Evolutionary conservation across 768 basidiomycete genomes (phyloP).

Genomic region (Podaxis pistillaris): DNA sequence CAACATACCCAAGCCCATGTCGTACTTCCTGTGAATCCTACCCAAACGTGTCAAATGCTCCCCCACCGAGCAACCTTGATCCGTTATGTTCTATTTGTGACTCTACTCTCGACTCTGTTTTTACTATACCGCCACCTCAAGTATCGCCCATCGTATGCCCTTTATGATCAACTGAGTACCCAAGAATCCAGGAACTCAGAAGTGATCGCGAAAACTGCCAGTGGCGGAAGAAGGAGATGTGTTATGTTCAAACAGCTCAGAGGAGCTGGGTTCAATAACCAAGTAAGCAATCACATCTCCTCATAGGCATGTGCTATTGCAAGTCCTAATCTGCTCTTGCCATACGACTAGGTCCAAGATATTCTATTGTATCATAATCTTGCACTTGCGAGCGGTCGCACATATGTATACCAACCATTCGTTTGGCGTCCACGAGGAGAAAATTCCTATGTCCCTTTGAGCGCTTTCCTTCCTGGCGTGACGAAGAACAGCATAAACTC

Average conservation of each 20-base stretch:
- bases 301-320: neutral
- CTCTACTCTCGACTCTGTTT: neutral
- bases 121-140: conserved; percentile 31
- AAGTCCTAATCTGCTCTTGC: neutral
- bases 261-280: conserved; percentile 50
- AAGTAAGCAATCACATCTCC: conserved; percentile 26
- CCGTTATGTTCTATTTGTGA: neutral
- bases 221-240: conserved; percentile 30
- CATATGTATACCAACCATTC: conserved; percentile 44
- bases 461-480: conserved; percentile 40
- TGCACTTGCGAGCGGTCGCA: conserved; percentile 35
- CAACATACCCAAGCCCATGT: neutral
- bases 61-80: neutral
- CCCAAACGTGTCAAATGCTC: neutral
- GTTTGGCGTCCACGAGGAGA: conserved; percentile 45
- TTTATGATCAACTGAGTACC: conserved; percentile 33
- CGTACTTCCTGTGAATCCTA: neutral
- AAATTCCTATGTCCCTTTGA: conserved; percentile 38
- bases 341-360: conserved; percentile 37
- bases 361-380: conserved; percentile 46
- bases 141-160: conserved; percentile 34
- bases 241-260: conserved; percentile 45
- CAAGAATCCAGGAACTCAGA: conserved; percentile 31
- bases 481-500: conserved; percentile 36
- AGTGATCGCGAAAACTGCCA: conserved; percentile 19